Evolutionary conservation across 176 grass and related monocot genomes (phyloP).

Genomic region (Bolboschoenus planiculmis): DNA sequence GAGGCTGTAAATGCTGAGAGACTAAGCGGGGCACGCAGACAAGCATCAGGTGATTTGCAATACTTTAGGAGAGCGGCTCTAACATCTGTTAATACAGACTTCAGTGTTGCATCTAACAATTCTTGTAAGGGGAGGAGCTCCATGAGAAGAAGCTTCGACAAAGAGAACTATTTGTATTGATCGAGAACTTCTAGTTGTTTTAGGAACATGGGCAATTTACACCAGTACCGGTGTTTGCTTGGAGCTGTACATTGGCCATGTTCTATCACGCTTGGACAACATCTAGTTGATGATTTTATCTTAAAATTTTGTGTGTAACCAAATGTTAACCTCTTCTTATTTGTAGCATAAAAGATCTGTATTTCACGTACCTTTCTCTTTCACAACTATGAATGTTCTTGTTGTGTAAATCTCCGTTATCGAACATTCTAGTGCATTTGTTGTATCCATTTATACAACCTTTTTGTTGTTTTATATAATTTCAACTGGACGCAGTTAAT

Average conservation of each 20-base stretch:
- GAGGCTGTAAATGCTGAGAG: conserved; percentile 21
- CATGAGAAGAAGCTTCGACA: conserved; percentile 52
- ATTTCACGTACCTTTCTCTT: neutral
- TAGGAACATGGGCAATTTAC: neutral
- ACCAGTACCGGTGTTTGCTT: neutral
- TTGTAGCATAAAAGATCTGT: neutral
- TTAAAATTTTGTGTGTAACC: neutral
- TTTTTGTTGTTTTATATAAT: too few species aligned
- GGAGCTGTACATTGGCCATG: neutral
- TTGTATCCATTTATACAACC: too few species aligned
- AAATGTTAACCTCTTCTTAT: neutral
- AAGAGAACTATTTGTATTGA: conserved; percentile 47
- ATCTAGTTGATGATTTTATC: neutral
- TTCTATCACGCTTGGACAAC: neutral
- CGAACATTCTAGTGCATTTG: too few species aligned
- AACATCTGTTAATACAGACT: conserved; percentile 44
- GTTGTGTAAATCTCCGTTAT: too few species aligned
- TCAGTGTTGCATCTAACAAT: conserved; percentile 31
- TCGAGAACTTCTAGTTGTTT: neutral
- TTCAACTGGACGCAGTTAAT: too few species aligned
- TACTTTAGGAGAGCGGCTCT: conserved; percentile 33
- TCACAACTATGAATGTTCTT: too few species aligned
- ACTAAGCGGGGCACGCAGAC: conserved; percentile 21
- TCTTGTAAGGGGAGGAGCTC: conserved; percentile 33
- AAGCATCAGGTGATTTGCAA: conserved; percentile 28